A percentile compares a stretch with the other conserved stretches of the same genome.
phyloP scores from a whole-genome alignment of 768 basidiomycete genomes.

The Boletus rubropictus region DNA sequence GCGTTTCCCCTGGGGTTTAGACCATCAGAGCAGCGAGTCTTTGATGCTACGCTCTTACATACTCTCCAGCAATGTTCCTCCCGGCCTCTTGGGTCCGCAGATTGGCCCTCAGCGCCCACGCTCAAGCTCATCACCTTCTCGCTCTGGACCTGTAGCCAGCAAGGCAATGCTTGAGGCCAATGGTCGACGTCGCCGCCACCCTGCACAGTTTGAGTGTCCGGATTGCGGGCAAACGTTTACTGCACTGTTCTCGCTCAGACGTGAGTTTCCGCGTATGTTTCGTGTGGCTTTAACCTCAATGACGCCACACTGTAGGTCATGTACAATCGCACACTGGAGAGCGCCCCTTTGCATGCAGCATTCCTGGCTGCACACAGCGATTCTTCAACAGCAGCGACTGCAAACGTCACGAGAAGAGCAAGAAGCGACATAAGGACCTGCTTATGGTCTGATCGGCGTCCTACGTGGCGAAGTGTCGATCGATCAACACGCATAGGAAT shows the following conservation, averaged over 20 bases:
- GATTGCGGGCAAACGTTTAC: constrained; percentile 26
- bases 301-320: constrained; percentile 22
- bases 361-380: constrained; percentile 24
- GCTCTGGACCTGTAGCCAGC: constrained; percentile 23
- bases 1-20: background rate
- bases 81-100: background rate
- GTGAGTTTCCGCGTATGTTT: constrained; percentile 13
- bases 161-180: constrained; percentile 32
- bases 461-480: constrained; percentile 15
- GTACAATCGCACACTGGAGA: constrained; percentile 26
- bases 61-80: background rate
- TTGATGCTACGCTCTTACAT: background rate
- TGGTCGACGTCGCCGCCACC: constrained; percentile 27
- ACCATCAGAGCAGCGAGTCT: constrained; percentile 9
- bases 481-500: constrained; percentile 16
- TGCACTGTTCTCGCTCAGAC: constrained; percentile 29
- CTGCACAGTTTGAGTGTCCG: constrained; percentile 14
- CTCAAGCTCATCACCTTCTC: constrained; percentile 12
- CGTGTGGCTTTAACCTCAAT: background rate
- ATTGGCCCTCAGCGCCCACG: constrained; percentile 13
- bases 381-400: constrained; percentile 32
- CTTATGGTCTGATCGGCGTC: constrained; percentile 9
- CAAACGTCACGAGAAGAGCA: constrained; percentile 32
- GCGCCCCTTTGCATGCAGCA: constrained; percentile 20
- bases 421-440: constrained; percentile 27